phyloP scores from a whole-genome alignment of 169 alveolate species.

The Perkinsus olseni region DNA sequence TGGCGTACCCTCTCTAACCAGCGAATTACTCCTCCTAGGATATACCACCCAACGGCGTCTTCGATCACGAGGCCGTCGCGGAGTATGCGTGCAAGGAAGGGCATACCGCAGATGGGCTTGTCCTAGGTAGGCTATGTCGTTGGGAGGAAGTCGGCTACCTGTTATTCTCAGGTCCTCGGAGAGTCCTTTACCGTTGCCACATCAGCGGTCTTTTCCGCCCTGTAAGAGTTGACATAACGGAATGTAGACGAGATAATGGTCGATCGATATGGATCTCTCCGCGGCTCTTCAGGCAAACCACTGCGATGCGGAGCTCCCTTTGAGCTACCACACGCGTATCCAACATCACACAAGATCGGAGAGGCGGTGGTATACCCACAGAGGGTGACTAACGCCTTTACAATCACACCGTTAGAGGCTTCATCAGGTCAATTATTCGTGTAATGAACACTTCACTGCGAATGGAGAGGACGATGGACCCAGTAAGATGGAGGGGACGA shows the following conservation, averaged over 20 bases:
- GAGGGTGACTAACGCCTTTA: neutral
- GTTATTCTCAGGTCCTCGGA: neutral
- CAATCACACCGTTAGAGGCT: neutral
- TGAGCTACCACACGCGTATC: neutral
- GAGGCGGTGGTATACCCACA: neutral
- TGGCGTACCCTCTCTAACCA: neutral
- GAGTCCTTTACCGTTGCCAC: neutral
- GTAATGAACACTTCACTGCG: neutral
- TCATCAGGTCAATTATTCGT: neutral
- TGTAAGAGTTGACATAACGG: neutral
- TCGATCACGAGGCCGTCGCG: neutral
- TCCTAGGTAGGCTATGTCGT: neutral
- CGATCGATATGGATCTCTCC: neutral
- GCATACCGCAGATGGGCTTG: neutral
- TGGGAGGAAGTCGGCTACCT: neutral
- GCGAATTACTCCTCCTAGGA: neutral
- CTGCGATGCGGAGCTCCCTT: neutral
- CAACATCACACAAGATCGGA: neutral
- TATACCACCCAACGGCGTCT: neutral
- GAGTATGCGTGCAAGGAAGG: neutral
- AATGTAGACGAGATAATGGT: neutral
- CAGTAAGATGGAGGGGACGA: neutral
- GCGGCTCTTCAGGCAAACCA: neutral
- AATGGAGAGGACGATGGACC: neutral
- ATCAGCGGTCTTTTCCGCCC: neutral